Evolutionary conservation across 495 filamentous ascomycete species (phyloP), one percentile per base, ranked within the genome.

Genomic region (Bacidia gigantensis): DNA sequence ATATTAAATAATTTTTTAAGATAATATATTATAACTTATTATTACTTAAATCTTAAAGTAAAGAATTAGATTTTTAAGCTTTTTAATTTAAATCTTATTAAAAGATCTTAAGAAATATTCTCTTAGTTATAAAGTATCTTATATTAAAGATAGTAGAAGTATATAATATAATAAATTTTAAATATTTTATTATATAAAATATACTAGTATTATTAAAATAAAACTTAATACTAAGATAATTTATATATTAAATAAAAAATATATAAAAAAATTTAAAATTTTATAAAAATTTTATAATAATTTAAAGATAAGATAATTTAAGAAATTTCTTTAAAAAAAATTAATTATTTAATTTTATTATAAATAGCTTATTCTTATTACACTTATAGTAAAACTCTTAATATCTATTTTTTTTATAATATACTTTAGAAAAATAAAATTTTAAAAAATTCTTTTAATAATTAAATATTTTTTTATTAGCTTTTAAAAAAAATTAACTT

Each of bases 71-170:
- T 39, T 39, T 39, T 39, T 39, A 10, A 10, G 10, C 32, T 10
- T 10, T 39, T 10, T 39, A 39, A 10, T 10, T 10, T 39, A 39
- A 39, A 39, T 39, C 10, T 39, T 39, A 39, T 10, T 39, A 10
- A n/a, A 39, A 10, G n/a, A 10, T 39, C n/a, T 39, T 10, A 10
- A 10, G n/a, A 39, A 39, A 39, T 39, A 39, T 10, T 39, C 10
- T 10, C 32, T 22, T 23, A 48, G 26, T 23, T 20, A 48, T 20
- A 23, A 48, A 25, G 26, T 5, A 44, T 9, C 20, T n/a, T 48
- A 48, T 48, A 48, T 48, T 48, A 48, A 48, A 25, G 3, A 48
- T 48, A 22, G 26, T 48, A 23, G 9, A 48, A 48, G 3, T 7
- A 3, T 48, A n/a, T 48, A 48, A 23, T 48, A 22, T 11, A 22